Percentiles rank a stretch among this genome's conserved stretches.
Conservation (phyloP, 768 basidiomycete genomes). For the Polyporus arcularius region DNA sequence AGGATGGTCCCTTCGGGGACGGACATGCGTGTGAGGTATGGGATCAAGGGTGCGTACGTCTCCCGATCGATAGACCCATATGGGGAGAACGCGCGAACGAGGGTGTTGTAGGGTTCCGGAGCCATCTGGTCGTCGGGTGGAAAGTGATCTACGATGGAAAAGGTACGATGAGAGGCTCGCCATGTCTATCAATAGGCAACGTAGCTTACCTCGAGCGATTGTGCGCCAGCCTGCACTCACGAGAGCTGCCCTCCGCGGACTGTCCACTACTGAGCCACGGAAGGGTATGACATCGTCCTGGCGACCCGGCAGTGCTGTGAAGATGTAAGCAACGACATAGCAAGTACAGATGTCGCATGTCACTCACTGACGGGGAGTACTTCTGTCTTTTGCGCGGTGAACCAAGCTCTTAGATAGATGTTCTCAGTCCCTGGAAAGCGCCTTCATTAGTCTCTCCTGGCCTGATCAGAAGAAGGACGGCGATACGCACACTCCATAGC, state of each 20-base stretch:
- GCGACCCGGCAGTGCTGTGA: slow-evolving; percentile 58
- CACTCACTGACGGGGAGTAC: slow-evolving; percentile 45
- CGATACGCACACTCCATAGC: slow-evolving; percentile 83
- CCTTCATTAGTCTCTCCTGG: background rate
- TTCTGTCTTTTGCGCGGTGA: slow-evolving; percentile 64
- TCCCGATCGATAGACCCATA: slow-evolving; percentile 58
- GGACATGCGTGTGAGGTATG: slow-evolving; percentile 69
- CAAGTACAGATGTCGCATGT: background rate
- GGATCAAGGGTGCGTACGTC: slow-evolving; percentile 61
- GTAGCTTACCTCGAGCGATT: slow-evolving; percentile 55
- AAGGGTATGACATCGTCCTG: slow-evolving; percentile 51
- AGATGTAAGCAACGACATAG: slow-evolving; percentile 1
- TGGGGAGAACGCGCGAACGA: slow-evolving; percentile 79
- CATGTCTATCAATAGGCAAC: background rate
- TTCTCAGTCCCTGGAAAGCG: slow-evolving; percentile 87
- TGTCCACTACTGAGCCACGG: slow-evolving; percentile 47
- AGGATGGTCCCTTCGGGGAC: slow-evolving; percentile 61
- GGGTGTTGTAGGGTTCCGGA: slow-evolving; percentile 70
- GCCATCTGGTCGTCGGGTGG: slow-evolving; percentile 26
- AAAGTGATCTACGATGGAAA: slow-evolving; percentile 10
- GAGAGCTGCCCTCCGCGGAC: slow-evolving; percentile 69
- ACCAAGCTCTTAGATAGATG: slow-evolving; percentile 83
- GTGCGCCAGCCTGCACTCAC: slow-evolving; percentile 72
- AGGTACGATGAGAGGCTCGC: background rate
- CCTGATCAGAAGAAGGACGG: background rate